Conservation (phyloP, 495 filamentous ascomycete genomes). For the Glonium stellatum region DNA sequence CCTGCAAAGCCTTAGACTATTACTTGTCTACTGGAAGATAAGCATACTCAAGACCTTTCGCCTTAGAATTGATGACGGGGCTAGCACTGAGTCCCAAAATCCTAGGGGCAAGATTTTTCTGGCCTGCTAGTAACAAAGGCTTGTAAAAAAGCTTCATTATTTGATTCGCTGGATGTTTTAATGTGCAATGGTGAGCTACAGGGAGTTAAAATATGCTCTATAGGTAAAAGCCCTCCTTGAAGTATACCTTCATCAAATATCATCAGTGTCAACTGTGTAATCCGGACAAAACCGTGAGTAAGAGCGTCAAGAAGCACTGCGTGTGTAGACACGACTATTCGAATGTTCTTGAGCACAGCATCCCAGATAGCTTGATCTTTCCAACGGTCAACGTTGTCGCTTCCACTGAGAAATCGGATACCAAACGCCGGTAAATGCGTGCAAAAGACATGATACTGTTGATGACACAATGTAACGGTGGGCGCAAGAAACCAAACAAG, state of each 20-base stretch:
- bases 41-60: slow-evolving; percentile 42
- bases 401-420: slow-evolving; percentile 58
- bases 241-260: slow-evolving; percentile 83
- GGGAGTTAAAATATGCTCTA: background rate
- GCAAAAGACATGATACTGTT: slow-evolving; percentile 62
- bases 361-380: slow-evolving; percentile 66
- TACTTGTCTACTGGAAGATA: background rate
- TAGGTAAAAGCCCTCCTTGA: background rate
- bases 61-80: slow-evolving; percentile 57
- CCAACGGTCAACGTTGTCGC: slow-evolving; percentile 70
- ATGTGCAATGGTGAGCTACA: slow-evolving; percentile 63
- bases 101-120: slow-evolving; percentile 47
- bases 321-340: slow-evolving; percentile 71
- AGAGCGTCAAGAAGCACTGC: slow-evolving; percentile 74
- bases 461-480: slow-evolving; percentile 63
- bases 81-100: slow-evolving; percentile 85
- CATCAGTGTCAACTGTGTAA: slow-evolving; percentile 60
- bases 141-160: slow-evolving; percentile 79
- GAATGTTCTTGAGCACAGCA: slow-evolving; percentile 56
- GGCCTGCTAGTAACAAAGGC: slow-evolving; percentile 31
- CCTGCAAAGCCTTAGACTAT: slow-evolving; percentile 33
- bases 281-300: slow-evolving; percentile 68
- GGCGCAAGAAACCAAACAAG: slow-evolving; percentile 82
- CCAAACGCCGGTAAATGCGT: slow-evolving; percentile 56
- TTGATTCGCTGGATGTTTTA: slow-evolving; percentile 58